A percentile compares a stretch with the other conserved stretches of the same genome.
Evolutionary conservation across 768 basidiomycete genomes (phyloP).

Genomic region (Stropharia rugosoannulata): DNA sequence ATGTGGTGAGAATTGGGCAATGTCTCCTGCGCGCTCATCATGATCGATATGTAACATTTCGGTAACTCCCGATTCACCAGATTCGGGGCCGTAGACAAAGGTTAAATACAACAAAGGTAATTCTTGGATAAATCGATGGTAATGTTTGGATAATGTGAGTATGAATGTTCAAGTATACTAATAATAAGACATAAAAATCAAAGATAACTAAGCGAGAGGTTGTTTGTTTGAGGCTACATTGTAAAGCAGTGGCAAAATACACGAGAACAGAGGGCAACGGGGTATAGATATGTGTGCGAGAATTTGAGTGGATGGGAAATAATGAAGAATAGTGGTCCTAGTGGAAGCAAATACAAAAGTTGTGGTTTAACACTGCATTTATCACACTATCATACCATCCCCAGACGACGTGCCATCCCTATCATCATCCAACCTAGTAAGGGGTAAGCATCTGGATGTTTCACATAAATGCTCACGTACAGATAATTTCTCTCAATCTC

Average conservation of each 20-base stretch:
- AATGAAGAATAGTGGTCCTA: neutral
- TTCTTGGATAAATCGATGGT: too few relatives aligned
- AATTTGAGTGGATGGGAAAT: conserved; percentile 6
- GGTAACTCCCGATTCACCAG: too few relatives aligned
- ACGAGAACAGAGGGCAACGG: neutral
- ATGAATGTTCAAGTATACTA: conserved; percentile 4
- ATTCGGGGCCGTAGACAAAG: too few relatives aligned
- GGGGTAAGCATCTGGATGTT: conserved; percentile 3
- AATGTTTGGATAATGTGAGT: neutral
- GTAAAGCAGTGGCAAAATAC: neutral
- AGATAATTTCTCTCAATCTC: conserved; percentile 92
- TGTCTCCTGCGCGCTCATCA: too few relatives aligned
- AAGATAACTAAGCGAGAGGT: neutral
- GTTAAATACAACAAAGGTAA: too few relatives aligned
- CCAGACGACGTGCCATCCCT: conserved; percentile 60
- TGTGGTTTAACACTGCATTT: neutral
- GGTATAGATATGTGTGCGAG: conserved; percentile 6
- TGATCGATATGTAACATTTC: too few relatives aligned
- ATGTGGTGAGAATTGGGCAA: too few relatives aligned
- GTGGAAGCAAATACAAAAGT: conserved; percentile 3
- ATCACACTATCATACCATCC: conserved; percentile 47
- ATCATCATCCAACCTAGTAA: conserved; percentile 63
- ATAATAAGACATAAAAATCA: neutral
- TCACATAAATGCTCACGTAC: conserved; percentile 37
- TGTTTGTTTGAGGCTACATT: conserved; percentile 5